Base-by-base conservation (phyloP, 176 grass and related monocot species). In the Aechmea fasciata region DNA sequence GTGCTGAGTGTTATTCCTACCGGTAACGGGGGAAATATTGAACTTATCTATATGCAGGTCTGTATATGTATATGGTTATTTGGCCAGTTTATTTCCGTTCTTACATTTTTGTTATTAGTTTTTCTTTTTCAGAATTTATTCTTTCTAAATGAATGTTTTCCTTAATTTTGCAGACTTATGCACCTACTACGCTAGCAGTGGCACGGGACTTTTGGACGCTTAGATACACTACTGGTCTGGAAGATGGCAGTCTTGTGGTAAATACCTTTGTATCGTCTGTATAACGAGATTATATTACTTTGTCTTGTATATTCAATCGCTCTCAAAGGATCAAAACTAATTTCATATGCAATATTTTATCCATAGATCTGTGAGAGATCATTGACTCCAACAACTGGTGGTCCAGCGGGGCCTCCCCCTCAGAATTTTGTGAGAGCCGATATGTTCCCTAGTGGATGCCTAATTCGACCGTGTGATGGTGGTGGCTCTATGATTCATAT, bases 171-270 rank as follows among this genome's bases (percentile, higher is more conserved):
- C 57, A 99, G 95, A 99, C 95, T n/a, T 99, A 86, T 49, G 90
- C 95, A 14, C 87, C 76, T 63, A 99, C 95, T 54, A 99, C 90
- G 54, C 48, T 99, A 13, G 95, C 87, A 49, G 67, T 80, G 59
- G 86, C 95, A 11, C 87, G 87, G 0, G 95, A 99, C 77, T 99
- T 93, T 77, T 99, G 95, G 95, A 99, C 87, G 0, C 84, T 99
- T 17, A 83, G 95, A 62, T 99, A 94, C 80, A 99, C 87, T 10
- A 90, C 84, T 70, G 84, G 90, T 20, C 87, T 99, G 50, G 95
- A 99, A 25, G 95, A 99, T 82, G 95, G 95, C 51, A 99, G 95
- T 70, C 95, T 99, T 85, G 95, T 99, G 95, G 95, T 97, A 97
- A 71, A 14, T 25, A 49, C 26, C 14, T 53, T 69, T 63, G 71